Base-by-base conservation (phyloP, 805 yeast genomes). In the Kodamaea laetipori region DNA sequence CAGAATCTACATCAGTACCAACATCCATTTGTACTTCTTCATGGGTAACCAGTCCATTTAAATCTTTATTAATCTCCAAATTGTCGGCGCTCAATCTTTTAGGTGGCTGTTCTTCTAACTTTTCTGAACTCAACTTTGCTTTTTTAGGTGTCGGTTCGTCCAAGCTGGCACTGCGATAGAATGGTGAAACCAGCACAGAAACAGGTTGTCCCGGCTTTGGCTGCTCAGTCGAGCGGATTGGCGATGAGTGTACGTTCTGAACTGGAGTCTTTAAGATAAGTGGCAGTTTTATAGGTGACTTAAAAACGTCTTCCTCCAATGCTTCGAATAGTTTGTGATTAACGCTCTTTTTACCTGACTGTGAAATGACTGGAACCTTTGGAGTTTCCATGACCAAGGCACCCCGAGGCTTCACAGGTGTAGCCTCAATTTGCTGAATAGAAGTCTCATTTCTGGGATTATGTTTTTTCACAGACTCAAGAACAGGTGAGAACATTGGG, bases 181-280 rank as follows among this genome's bases (percentile, higher is more conserved):
- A 67, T 5, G 76, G 76, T 1, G 76, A 72, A 16, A 61, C 62
- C 32, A 47, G 52, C 4, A 64, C 51, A 0, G 64, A 44, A 2
- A 66, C 57, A 1, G 67, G 67, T n/a, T 63, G 70, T 4, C 76
- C 71, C 1, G 73, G 74, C 42, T 48, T 52, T 15, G 8, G 24
- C 35, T 49, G 12, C 49, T 28, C 10, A 17, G 9, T 4, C 5
- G 24, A 13, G 39, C 25, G 7, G 37, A 40, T 8, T 12, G 30
- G 33, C 13, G 37, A 33, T 4, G 42, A 21, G 17, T 25, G 25
- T 17, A n/a, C 23, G 4, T 3, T 27, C 9, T 26, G 32, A 3
- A 13, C 11, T 10, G 27, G 41, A 8, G 28, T 30, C 13, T 34
- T 43, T 23, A 17, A 16, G 21, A 40, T 33, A n/a, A 18, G 11